These are phyloP conservation scores for Agrocybe chaxingu DNA, from an alignment of 768 basidiomycete species.

Conservation along the genomic window DNA sequence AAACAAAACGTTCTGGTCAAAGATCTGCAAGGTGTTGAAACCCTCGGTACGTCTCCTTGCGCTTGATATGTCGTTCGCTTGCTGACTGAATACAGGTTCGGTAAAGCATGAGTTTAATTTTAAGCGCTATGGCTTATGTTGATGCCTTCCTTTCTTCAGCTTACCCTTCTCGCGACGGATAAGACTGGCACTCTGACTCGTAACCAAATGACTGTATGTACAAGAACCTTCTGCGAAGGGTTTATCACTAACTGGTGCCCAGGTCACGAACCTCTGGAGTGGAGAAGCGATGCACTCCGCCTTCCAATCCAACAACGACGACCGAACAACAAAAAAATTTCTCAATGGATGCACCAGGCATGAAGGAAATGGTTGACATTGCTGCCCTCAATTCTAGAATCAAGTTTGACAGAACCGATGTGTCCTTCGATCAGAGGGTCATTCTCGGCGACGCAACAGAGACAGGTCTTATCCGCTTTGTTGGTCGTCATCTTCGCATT, in stretches of 20 bases:
- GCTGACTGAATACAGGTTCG: slow-evolving; percentile 28
- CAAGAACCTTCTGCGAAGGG: too few relatives aligned
- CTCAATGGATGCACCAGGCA: slow-evolving; percentile 50
- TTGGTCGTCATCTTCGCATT: slow-evolving; percentile 46
- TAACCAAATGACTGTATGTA: slow-evolving; percentile 65
- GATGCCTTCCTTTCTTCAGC: slow-evolving; percentile 28
- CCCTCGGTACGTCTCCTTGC: slow-evolving; percentile 42
- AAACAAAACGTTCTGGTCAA: slow-evolving; percentile 71
- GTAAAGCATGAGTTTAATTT: slow-evolving; percentile 19
- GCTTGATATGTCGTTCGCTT: slow-evolving; percentile 13
- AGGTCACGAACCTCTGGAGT: slow-evolving; percentile 69
- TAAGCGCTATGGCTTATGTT: neutral
- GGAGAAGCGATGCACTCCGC: slow-evolving; percentile 59
- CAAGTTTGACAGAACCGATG: slow-evolving; percentile 64
- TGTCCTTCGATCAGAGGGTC: slow-evolving; percentile 56
- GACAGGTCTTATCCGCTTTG: slow-evolving; percentile 68
- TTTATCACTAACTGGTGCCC: neutral
- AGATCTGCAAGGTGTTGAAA: slow-evolving; percentile 71
- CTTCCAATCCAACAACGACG: slow-evolving; percentile 73
- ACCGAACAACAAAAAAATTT: slow-evolving; percentile 47
- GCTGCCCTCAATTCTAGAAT: slow-evolving; percentile 65
- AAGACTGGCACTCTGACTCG: slow-evolving; percentile 71
- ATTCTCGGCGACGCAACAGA: slow-evolving; percentile 76
- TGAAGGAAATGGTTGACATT: slow-evolving; percentile 63
- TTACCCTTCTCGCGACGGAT: slow-evolving; percentile 67